Conservation (phyloP, 148 eudicot species). For the Mesembryanthemum crystallinum region DNA sequence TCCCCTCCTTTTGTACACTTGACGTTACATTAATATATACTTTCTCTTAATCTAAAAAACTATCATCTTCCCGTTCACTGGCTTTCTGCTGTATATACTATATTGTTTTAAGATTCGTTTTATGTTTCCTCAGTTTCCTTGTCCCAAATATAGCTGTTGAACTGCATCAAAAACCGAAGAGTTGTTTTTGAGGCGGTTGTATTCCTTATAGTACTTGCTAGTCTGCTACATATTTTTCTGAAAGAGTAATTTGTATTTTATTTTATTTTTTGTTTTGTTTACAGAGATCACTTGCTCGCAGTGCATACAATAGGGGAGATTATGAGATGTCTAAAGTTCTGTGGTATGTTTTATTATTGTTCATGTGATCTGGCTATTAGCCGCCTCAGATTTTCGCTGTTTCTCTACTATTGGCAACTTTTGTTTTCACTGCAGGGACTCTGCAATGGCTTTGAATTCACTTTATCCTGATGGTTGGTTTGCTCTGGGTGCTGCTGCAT, state of each 20-base stretch:
- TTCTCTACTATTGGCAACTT: neutral
- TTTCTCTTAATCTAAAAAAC: neutral
- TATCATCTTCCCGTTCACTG: too few relatives aligned
- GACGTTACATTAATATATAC: too few relatives aligned
- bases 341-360: slow-evolving; percentile 42
- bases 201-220: neutral
- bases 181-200: neutral
- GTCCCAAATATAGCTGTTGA: neutral
- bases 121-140: neutral
- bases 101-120: neutral
- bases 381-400: neutral
- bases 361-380: slow-evolving; percentile 1
- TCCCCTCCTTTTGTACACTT: too few relatives aligned
- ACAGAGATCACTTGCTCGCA: slow-evolving; percentile 88
- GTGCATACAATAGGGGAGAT: slow-evolving; percentile 82
- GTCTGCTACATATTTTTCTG: slow-evolving; percentile 4
- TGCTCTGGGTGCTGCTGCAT: slow-evolving; percentile 96
- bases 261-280: slow-evolving; percentile 10
- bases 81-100: neutral
- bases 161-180: neutral
- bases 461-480: slow-evolving; percentile 97
- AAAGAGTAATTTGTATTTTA: neutral
- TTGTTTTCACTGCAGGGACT: slow-evolving; percentile 61
- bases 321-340: slow-evolving; percentile 64
- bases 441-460: slow-evolving; percentile 88